Evolutionary conservation across 805 yeast species (phyloP).

Genomic region (Metschnikowia koreensis): DNA sequence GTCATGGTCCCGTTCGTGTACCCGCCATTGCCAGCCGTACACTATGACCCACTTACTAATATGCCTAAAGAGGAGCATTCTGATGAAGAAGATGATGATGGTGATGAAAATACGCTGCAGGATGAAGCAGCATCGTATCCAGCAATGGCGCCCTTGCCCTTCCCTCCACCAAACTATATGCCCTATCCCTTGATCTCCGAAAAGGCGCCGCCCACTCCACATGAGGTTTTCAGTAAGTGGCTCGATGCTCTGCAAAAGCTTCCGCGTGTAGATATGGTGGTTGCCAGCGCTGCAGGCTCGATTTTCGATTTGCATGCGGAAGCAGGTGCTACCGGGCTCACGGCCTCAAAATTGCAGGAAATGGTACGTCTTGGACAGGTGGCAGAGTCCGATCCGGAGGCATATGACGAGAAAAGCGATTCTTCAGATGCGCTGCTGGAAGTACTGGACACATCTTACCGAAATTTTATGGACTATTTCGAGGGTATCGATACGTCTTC

Average conservation of each 20-base stretch:
- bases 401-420: constrained; percentile 10
- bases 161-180: constrained; percentile 46
- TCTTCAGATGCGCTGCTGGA: constrained; percentile 12
- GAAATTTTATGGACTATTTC: constrained; percentile 25
- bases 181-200: constrained; percentile 43
- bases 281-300: constrained; percentile 47
- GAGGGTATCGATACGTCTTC: constrained; percentile 25
- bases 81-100: not conserved
- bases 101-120: not conserved
- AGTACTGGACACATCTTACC: constrained; percentile 11
- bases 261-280: constrained; percentile 44
- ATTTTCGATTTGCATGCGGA: constrained; percentile 35
- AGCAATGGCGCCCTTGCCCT: constrained; percentile 41
- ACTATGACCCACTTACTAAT: constrained; percentile 10
- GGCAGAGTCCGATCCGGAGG: constrained; percentile 13
- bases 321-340: constrained; percentile 35
- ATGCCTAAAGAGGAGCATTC: constrained; percentile 4
- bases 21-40: constrained; percentile 41
- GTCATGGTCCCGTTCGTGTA: constrained; percentile 44
- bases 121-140: not conserved
- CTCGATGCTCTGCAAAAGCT: constrained; percentile 35
- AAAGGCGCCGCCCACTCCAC: constrained; percentile 32
- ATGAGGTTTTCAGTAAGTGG: constrained; percentile 35
- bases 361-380: constrained; percentile 8
- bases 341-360: constrained; percentile 20